phyloP scores from a whole-genome alignment of 768 basidiomycete genomes.

The Chalciporus sphaerocephalus region DNA sequence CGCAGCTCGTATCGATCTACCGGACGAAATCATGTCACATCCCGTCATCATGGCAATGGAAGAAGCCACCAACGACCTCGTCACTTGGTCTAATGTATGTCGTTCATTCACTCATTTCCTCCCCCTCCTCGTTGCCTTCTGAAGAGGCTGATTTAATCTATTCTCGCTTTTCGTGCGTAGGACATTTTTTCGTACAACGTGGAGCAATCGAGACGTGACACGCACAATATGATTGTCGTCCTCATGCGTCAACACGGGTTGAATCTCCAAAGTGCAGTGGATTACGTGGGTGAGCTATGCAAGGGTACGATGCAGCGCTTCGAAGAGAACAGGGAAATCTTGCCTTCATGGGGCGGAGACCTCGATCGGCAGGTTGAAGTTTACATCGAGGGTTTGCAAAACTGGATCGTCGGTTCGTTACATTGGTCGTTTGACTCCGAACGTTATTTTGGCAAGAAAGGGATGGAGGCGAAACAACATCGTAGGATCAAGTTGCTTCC shows the following conservation, averaged over 20 bases:
- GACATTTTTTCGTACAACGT: conserved; percentile 76
- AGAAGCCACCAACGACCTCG: conserved; percentile 47
- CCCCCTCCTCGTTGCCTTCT: background rate
- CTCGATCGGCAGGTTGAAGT: conserved; percentile 53
- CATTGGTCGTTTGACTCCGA: conserved; percentile 71
- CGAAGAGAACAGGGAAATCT: conserved; percentile 37
- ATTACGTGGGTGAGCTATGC: conserved; percentile 62
- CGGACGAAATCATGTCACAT: conserved; percentile 51
- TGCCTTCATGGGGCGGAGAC: conserved; percentile 63
- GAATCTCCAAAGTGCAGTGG: conserved; percentile 56
- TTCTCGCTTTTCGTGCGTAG: conserved; percentile 28
- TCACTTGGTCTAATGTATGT: conserved; percentile 45
- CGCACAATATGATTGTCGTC: conserved; percentile 70
- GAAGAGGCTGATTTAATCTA: conserved; percentile 1
- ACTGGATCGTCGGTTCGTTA: conserved; percentile 69
- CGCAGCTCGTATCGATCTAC: conserved; percentile 46
- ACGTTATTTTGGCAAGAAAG: conserved; percentile 63
- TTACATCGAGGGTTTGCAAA: conserved; percentile 61
- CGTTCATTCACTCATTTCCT: background rate
- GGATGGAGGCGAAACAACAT: conserved; percentile 49
- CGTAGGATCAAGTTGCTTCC: conserved; percentile 51
- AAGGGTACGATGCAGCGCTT: conserved; percentile 51
- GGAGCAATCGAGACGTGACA: conserved; percentile 65
- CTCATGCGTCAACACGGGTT: conserved; percentile 59
- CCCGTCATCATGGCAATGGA: conserved; percentile 44